Conservation (phyloP, 169 alveolate genomes). For the Plasmodium malariae region DNA sequence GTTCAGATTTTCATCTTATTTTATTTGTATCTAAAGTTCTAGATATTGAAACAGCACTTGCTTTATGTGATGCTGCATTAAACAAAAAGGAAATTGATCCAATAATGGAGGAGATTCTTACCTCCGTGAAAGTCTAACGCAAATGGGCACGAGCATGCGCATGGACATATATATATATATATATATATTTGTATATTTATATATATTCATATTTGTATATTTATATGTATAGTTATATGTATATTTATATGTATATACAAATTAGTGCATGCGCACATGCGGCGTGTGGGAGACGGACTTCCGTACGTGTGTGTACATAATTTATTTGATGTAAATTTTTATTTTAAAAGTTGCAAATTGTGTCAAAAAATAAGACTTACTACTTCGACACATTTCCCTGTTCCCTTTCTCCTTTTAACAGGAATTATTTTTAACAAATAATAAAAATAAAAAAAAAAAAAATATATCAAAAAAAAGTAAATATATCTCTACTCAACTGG, state of each 20-base stretch:
- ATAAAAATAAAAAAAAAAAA: too few relatives aligned
- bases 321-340: too few relatives aligned
- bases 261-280: too few relatives aligned
- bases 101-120: constrained; percentile 60
- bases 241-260: neutral
- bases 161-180: neutral
- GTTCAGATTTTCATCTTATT: constrained; percentile 92
- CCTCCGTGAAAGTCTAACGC: constrained; percentile 26
- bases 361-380: too few relatives aligned
- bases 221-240: neutral
- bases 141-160: neutral
- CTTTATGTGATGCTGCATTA: constrained; percentile 85
- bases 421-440: too few relatives aligned
- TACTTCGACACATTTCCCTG: too few relatives aligned
- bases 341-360: too few relatives aligned
- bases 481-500: too few relatives aligned
- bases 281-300: too few relatives aligned
- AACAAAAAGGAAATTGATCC: constrained; percentile 81
- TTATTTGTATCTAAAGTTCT: constrained; percentile 91
- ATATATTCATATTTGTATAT: neutral
- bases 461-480: too few relatives aligned
- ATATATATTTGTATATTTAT: neutral
- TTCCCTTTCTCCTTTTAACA: too few relatives aligned
- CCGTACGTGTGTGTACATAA: too few relatives aligned
- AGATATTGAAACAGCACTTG: constrained; percentile 93